Evolutionary conservation across 2,329 filamentous ascomycete genomes (phyloP), one percentile per base, ranked within the genome.

Genomic region (Fusarium cicatricum): DNA sequence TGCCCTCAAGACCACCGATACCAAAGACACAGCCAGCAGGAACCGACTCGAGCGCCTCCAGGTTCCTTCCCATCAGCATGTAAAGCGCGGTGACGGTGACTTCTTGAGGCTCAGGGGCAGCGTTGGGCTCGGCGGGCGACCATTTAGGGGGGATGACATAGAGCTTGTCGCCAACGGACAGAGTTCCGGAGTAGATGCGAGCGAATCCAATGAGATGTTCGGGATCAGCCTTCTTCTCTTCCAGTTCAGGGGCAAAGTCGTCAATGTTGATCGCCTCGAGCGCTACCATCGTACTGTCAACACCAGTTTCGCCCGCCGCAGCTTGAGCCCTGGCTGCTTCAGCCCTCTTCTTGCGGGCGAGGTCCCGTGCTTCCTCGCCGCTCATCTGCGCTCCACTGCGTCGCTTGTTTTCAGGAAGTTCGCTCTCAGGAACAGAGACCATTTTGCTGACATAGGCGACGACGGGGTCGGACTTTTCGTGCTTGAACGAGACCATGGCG

Each of bases 371-470:
- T 75, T 98, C 95, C 60, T 97, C 95, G 1, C 92, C 90, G 33
- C 86, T 96, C 69, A 98, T 82, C 37, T 87, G 87, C 1, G 37
- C 32, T 14, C 89, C 88, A 14, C 77, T 74, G 14, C 86, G 83
- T 39, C 91, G 84, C 74, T 90, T 96, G 73, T 97, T 97, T 46
- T 94, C 86, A 0, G 91, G 90, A 5, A 99, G 80, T 67, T 99
- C 94, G 74, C 91, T 97, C 70, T 96, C 91, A 0, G 92, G 94
- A 11, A 99, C 83, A 0, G 95, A 95, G 2, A 98, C 91, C 92
- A 99, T 97, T 74, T 99, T 99, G 77, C 94, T 98, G 57, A 99
- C 91, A 64, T 97, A 99, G 9, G 91, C 94, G 2, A 99, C 91
- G 0, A 96, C 87, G 0, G 94, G 93, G 52, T 90, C 89, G 1